phyloP scores from a whole-genome alignment of 2,329 filamentous ascomycete genomes.

The Monosporascus sp. region DNA sequence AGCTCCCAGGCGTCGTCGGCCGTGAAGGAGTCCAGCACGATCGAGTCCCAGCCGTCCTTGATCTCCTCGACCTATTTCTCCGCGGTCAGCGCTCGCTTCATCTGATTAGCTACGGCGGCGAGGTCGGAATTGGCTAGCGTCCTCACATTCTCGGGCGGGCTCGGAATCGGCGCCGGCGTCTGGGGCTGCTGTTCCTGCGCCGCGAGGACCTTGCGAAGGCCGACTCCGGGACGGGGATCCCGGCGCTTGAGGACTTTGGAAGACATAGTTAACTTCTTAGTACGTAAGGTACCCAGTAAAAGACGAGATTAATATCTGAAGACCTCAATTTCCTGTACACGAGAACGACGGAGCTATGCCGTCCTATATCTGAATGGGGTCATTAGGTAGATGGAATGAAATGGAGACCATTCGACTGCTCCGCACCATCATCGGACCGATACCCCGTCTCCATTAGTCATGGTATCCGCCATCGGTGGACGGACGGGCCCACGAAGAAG shows the following conservation, averaged over 20 bases:
- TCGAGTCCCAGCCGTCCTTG: conserved; percentile 35
- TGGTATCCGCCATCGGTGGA: too few species aligned
- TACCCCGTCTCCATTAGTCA: too few species aligned
- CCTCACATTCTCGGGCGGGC: conserved; percentile 9
- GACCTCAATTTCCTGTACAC: too few species aligned
- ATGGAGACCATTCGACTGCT: too few species aligned
- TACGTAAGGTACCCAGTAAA: too few species aligned
- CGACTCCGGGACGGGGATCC: not conserved
- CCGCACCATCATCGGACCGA: too few species aligned
- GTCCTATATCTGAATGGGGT: too few species aligned
- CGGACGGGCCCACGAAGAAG: too few species aligned
- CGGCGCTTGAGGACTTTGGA: not conserved
- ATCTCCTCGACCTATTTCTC: conserved; percentile 21
- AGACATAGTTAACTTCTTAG: not conserved
- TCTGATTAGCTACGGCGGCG: not conserved
- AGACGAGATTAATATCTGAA: too few species aligned
- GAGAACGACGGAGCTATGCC: too few species aligned
- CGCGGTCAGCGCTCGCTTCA: not conserved
- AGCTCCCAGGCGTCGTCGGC: conserved; percentile 59
- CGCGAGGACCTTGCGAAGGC: not conserved
- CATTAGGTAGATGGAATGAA: too few species aligned
- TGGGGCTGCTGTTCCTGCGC: not conserved
- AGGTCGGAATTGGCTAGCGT: not conserved
- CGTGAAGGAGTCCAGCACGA: conserved; percentile 51
- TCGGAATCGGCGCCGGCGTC: conserved; percentile 6